Evolutionary conservation across 1,284 basidiomycete genomes (phyloP), one percentile per base, ranked within the genome.

Genomic region (Anthracocystis setariae): DNA sequence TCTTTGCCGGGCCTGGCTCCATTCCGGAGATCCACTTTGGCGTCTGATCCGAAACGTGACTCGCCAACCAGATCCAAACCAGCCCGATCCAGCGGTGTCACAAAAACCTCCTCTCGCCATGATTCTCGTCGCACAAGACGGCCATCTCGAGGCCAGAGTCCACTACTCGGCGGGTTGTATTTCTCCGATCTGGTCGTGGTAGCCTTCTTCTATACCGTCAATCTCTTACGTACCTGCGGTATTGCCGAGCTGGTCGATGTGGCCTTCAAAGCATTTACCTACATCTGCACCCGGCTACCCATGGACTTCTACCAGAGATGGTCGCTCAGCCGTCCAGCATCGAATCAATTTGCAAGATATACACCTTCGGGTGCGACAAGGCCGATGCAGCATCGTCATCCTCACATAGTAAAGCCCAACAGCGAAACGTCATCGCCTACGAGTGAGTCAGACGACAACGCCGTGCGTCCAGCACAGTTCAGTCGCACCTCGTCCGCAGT

Each of bases 161-260:
- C 80, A 7, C 35, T 81, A 20, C 46, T 82, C 5, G 80, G 80
- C 38, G 80, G 80, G 15, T 60, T 82, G 39, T 80, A 76, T 61
- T 73, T 78, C 42, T 73, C 78, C 21, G 80, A 82, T 40, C 55
- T 81, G 46, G 47, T 82, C 50, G 77, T 82, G 38, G 70, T 79
- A 12, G 65, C 65, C 43, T 67, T 76, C 40, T 69, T 74, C 44
- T 77, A 79, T 20, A 56, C 67, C 4, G 46, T 76, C 57, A 81
- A 82, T 56, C 63, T 80, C 1, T 18, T 81, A 29, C 53, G 71
- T 8, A 81, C 80, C 10, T 74, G 73, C 48, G 69, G 72, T 21
- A 43, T 82, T 15, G 80, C 77, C 25, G 79, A 82, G 53, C 51
- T 80, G 5, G 53, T 73, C 12, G 80, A 82, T 45, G 61, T 81